phyloP scores from a whole-genome alignment of 371 early-diverging fungal genomes.

The Nematocida sp. region DNA sequence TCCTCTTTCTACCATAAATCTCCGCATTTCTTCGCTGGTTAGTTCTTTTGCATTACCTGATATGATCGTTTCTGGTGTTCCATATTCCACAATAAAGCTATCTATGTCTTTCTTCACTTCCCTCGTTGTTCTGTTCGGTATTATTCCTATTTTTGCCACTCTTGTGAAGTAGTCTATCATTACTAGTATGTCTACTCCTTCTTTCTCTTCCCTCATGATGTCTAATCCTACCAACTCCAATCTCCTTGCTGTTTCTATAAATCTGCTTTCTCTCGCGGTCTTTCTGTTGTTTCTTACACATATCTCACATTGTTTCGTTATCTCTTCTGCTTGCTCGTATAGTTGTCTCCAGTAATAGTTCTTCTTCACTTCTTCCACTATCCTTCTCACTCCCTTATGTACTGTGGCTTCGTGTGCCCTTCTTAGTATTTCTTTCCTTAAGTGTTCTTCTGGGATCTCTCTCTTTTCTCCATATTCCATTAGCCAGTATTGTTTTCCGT shows the following conservation, averaged over 20 bases:
- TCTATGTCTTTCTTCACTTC: neutral
- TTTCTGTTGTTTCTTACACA: neutral
- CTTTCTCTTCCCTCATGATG: neutral
- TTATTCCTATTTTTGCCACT: neutral
- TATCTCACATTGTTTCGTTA: neutral
- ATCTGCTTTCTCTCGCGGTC: neutral
- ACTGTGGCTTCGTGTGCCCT: conserved; percentile 6
- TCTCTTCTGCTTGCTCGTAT: neutral
- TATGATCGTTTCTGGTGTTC: neutral
- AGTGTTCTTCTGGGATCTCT: neutral
- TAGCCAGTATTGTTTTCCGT: neutral
- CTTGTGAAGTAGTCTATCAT: neutral
- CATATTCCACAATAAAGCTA: neutral
- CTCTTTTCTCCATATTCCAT: neutral
- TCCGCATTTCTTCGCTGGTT: neutral
- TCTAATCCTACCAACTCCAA: neutral
- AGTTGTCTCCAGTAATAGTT: conserved; percentile 27
- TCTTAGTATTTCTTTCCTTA: neutral
- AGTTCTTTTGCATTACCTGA: neutral
- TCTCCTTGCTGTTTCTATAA: neutral
- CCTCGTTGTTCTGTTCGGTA: neutral
- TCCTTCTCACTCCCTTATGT: conserved; percentile 3
- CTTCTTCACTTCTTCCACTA: neutral
- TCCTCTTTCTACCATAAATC: neutral
- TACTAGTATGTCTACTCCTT: neutral